phyloP scores from a whole-genome alignment of 257 asterid genomes.

The Nicotiana attenuata region DNA sequence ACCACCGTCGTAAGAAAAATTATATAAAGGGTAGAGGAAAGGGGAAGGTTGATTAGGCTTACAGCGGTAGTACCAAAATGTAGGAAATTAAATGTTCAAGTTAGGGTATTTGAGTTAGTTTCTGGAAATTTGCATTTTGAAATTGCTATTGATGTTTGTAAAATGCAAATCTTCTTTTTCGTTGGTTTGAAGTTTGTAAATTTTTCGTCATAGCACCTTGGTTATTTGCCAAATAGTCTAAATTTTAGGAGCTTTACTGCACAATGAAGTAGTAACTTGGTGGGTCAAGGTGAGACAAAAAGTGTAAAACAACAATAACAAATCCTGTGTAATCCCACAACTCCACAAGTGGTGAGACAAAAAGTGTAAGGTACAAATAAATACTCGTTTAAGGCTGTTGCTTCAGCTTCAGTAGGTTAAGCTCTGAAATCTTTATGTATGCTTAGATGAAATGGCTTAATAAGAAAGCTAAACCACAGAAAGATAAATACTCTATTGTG shows the following conservation, averaged over 20 bases:
- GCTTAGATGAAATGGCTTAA: background rate
- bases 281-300: background rate
- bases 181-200: background rate
- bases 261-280: background rate
- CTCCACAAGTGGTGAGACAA: background rate
- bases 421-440: background rate
- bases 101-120: background rate
- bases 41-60: background rate
- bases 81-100: background rate
- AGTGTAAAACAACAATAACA: background rate
- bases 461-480: background rate
- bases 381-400: background rate
- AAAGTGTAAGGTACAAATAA: background rate
- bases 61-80: background rate
- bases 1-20: too few species aligned
- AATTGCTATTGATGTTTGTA: background rate
- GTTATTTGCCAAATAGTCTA: background rate
- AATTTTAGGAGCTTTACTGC: background rate
- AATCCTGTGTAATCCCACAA: too few species aligned
- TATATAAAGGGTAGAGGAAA: background rate
- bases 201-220: background rate
- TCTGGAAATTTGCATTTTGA: background rate
- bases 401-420: background rate
- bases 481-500: background rate
- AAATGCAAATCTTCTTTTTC: background rate